Base-by-base conservation (phyloP, 179 eudicot species). In the Kewa caespitosa region DNA sequence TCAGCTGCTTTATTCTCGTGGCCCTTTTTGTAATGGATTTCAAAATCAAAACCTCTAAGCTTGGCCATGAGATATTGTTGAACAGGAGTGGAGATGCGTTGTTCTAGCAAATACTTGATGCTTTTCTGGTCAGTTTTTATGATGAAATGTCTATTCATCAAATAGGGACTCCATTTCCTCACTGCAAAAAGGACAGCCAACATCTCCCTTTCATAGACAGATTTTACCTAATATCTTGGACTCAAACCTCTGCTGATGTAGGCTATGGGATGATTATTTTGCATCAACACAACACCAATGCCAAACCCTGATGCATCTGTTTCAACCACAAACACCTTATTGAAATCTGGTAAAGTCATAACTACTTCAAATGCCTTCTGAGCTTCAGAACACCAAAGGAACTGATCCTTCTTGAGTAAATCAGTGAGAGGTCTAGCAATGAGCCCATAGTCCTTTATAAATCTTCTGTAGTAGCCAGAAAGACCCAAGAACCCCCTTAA, bases 21-120 rank as follows among this genome's bases (percentile, higher is more conserved):
- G 31, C 70, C 70, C 8, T 39, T 22, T 39, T 39, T 67, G 32
- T 67, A 67, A 15, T 67, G 50, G 9, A 67, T 67, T 25, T 67
- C 70, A 67, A 20, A 38, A 38, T 67, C 50, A n/a, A 60, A 60
- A 30, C 36, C 67, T 38, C 30, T 25, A 32, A 59, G 31, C 34
- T 59, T 59, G 8, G 64, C 23, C 31, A 66, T 27, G 28, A 43
- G 38, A n/a, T 15, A 23, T 1, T 67, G 32, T 67, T 14, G 68
- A 32, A 63, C 32, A 32, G 68, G 41, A 12, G 42, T 63, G 14
- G 68, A 63, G 38, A 63, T 17, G 3, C 23, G 15, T 1, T 34
- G 1, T 9, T 63, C 38, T 3, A 63, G 38, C 22, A 63, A 20
- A 32, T 33, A 63, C 17, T 63, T 63, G 0, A 33, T 38, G 12